Conservation (phyloP, 768 basidiomycete genomes). For the Phylloporus sp. region DNA sequence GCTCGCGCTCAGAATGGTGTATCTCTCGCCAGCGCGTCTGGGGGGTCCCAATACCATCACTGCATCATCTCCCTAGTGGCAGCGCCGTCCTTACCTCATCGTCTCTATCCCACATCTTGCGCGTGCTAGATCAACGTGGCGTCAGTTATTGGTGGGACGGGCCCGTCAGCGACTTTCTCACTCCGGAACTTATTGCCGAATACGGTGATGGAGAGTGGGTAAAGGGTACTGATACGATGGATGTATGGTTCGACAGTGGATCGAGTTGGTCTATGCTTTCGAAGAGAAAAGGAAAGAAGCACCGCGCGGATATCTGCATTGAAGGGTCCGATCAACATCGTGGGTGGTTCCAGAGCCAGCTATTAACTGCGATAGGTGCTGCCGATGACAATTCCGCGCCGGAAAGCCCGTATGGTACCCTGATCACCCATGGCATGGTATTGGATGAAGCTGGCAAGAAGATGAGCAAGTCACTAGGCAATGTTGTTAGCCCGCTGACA, state of each 20-base stretch:
- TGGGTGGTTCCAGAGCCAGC: slow-evolving; percentile 97
- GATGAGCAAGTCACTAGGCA: slow-evolving; percentile 98
- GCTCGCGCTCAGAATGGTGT: slow-evolving; percentile 94
- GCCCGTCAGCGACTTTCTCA: slow-evolving; percentile 76
- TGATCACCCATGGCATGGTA: slow-evolving; percentile 97
- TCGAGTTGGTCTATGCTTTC: slow-evolving; percentile 85
- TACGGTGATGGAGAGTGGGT: slow-evolving; percentile 49
- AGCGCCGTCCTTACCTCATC: slow-evolving; percentile 59
- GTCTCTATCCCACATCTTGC: slow-evolving; percentile 72
- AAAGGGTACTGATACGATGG: slow-evolving; percentile 94
- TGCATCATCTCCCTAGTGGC: slow-evolving; percentile 64
- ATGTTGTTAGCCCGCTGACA: slow-evolving; percentile 80
- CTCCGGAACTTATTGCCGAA: slow-evolving; percentile 50
- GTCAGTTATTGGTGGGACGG: slow-evolving; percentile 92
- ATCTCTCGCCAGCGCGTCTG: slow-evolving; percentile 96
- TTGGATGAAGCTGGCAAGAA: slow-evolving; percentile 84
- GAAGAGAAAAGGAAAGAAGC: slow-evolving; percentile 34
- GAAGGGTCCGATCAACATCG: slow-evolving; percentile 98
- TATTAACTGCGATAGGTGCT: slow-evolving; percentile 72
- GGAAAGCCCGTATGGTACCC: slow-evolving; percentile 59
- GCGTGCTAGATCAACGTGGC: slow-evolving; percentile 68
- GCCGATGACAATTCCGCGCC: slow-evolving; percentile 15
- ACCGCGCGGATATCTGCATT: slow-evolving; percentile 80
- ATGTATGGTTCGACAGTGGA: slow-evolving; percentile 99
- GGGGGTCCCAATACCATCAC: slow-evolving; percentile 94